Percentiles rank a stretch among this genome's conserved stretches.
These are phyloP conservation scores for Micromonas commoda DNA, from an alignment of 139 green algal genomes.

Conservation along the genomic window DNA sequence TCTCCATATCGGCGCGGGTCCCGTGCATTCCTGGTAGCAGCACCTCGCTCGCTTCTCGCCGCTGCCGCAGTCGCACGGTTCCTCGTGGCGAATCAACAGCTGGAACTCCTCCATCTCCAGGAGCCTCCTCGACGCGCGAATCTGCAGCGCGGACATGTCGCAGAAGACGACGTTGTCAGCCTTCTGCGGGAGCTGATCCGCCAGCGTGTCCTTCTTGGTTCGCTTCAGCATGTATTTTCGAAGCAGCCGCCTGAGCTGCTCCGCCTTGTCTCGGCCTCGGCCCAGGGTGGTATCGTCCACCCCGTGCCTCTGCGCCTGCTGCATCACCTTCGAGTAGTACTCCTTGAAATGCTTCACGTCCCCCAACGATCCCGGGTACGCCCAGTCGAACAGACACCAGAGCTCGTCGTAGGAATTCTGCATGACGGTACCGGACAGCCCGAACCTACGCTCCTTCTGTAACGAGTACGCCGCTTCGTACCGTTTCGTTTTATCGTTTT, in stretches of 20 bases:
- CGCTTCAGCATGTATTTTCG: constrained; percentile 52
- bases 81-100: constrained; percentile 42
- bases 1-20: neutral
- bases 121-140: constrained; percentile 48
- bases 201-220: constrained; percentile 56
- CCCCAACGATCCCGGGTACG: constrained; percentile 38
- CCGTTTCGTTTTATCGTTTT: constrained; percentile 41
- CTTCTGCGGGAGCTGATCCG: constrained; percentile 59
- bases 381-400: constrained; percentile 41
- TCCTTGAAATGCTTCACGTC: constrained; percentile 34
- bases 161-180: constrained; percentile 68
- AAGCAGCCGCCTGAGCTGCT: constrained; percentile 38
- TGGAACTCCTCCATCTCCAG: constrained; percentile 49
- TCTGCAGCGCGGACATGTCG: constrained; percentile 53
- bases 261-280: constrained; percentile 22
- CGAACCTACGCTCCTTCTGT: neutral
- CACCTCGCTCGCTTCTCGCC: neutral
- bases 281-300: neutral
- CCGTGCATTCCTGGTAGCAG: neutral
- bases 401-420: constrained; percentile 56
- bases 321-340: constrained; percentile 36
- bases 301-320: constrained; percentile 31
- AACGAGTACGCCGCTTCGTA: neutral
- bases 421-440: constrained; percentile 31
- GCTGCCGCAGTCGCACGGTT: constrained; percentile 46